Evolutionary conservation across 768 basidiomycete species (phyloP), one percentile per base, ranked within the genome.

Genomic region (Terana coerulea): DNA sequence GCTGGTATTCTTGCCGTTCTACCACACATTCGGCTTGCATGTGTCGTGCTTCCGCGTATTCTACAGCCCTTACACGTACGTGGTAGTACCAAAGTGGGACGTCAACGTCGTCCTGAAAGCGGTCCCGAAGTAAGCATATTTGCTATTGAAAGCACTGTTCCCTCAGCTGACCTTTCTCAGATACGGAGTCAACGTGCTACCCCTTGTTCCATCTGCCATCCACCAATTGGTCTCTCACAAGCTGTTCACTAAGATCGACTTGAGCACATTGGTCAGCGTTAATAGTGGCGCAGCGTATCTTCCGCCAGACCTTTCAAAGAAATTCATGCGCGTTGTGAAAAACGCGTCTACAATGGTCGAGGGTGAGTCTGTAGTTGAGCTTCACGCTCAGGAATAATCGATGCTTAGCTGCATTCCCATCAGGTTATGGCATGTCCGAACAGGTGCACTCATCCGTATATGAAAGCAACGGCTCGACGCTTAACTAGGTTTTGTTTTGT

Each of bases 361-460:
- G 41, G 56, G 53, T 54, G n/a, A 14, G 45, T 46, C n/a, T n/a
- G n/a, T n/a, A n/a, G n/a, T n/a, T n/a, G n/a, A n/a, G n/a, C n/a
- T n/a, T n/a, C n/a, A n/a, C n/a, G n/a, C n/a, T n/a, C n/a, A n/a
- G n/a, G n/a, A n/a, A n/a, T n/a, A 40, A 49, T 62, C 15, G 47
- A 88, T 0, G 57, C 61, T 5, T 60, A 86, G 31, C 31, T 33
- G 31, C 8, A 33, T 9, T 15, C 31, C 31, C 1, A 76, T 88
- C 9, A 17, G 86, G 84, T 0, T 89, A 86, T 57, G 88, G 88
- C 19, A 63, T 66, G 61, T 66, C 64, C 17, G 64, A 66, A 52
- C 52, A 56, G 40, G 64, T 17, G n/a, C n/a, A n/a, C n/a, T n/a
- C n/a, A n/a, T n/a, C n/a, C n/a, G n/a, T n/a, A n/a, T n/a, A n/a